These are phyloP conservation scores for Geotrichum reessii DNA, from an alignment of 1,139 yeast species.

Conservation along the genomic window DNA sequence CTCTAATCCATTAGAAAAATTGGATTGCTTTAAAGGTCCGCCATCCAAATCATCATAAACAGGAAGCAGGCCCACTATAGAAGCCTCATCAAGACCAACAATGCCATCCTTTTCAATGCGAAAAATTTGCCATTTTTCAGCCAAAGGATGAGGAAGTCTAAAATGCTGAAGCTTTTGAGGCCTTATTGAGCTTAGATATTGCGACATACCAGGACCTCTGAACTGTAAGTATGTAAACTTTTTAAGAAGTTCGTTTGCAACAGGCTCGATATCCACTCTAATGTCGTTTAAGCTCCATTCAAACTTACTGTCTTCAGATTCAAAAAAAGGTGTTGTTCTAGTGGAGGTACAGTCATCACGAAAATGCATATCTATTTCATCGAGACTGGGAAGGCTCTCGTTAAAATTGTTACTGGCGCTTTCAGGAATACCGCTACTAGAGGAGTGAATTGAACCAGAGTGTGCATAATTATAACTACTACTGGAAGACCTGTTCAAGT, in stretches of 20 bases:
- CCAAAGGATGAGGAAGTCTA: slow-evolving; percentile 27
- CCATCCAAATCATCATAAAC: slow-evolving; percentile 7
- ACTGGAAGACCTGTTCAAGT: slow-evolving; percentile 17
- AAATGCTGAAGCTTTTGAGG: slow-evolving; percentile 25
- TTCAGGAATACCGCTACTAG: slow-evolving; percentile 4
- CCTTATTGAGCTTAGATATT: slow-evolving; percentile 22
- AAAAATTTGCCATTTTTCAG: slow-evolving; percentile 37
- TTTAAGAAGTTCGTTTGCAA: slow-evolving; percentile 30
- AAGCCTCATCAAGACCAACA: slow-evolving; percentile 24
- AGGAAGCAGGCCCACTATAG: slow-evolving; percentile 2
- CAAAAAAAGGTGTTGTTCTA: slow-evolving; percentile 20
- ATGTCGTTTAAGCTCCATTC: slow-evolving; percentile 36
- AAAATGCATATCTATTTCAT: slow-evolving; percentile 19
- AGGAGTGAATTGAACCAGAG: slow-evolving; percentile 14
- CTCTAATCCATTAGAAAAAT: slow-evolving; percentile 4
- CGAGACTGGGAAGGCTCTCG: slow-evolving; percentile 24
- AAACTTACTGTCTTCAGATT: slow-evolving; percentile 27
- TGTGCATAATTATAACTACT: slow-evolving; percentile 11
- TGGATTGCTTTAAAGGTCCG: slow-evolving; percentile 23
- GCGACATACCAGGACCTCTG: slow-evolving; percentile 17
- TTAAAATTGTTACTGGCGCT: slow-evolving; percentile 10
- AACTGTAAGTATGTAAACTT: slow-evolving; percentile 29
- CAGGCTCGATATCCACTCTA: slow-evolving; percentile 34
- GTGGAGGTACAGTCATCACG: slow-evolving; percentile 16
- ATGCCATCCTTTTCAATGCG: slow-evolving; percentile 30